A percentile compares a stretch with the other conserved stretches of the same genome.
phyloP scores from a whole-genome alignment of 208 protist genomes.

The Naegleria lovaniensis region DNA sequence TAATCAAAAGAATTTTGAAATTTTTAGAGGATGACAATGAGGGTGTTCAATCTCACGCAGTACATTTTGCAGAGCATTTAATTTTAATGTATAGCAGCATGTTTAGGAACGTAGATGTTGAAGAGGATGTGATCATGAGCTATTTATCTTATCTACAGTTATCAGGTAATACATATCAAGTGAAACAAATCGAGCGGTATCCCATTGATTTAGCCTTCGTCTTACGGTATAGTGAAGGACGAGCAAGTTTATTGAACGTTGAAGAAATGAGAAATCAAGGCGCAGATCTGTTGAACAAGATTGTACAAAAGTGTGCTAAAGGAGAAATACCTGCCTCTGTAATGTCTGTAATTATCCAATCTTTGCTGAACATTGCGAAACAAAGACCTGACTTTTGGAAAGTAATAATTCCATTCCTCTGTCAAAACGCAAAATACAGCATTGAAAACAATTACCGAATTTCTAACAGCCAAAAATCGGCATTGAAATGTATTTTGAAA shows the following conservation, averaged over 20 bases:
- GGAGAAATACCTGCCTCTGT: not conserved
- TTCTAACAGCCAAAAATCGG: not conserved
- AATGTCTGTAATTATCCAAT: not conserved
- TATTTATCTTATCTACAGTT: not conserved
- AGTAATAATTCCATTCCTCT: not conserved
- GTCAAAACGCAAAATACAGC: not conserved
- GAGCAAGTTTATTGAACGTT: not conserved
- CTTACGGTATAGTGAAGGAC: not conserved
- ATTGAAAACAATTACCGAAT: not conserved
- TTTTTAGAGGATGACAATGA: not conserved
- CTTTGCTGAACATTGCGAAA: not conserved
- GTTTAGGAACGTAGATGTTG: not conserved
- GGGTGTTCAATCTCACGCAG: not conserved
- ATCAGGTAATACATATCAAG: not conserved
- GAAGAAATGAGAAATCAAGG: not conserved
- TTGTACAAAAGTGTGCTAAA: not conserved
- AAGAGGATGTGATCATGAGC: not conserved
- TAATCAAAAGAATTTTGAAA: not conserved
- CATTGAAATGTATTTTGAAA: not conserved
- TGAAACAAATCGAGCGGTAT: not conserved
- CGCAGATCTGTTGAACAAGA: not conserved
- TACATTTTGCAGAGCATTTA: conserved; percentile 14
- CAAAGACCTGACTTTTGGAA: not conserved
- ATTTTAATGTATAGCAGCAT: not conserved
- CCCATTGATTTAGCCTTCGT: not conserved